A percentile compares a stretch with the other conserved stretches of the same genome.
Conservation (phyloP, 139 green algal genomes). For the Volvox africanus region DNA sequence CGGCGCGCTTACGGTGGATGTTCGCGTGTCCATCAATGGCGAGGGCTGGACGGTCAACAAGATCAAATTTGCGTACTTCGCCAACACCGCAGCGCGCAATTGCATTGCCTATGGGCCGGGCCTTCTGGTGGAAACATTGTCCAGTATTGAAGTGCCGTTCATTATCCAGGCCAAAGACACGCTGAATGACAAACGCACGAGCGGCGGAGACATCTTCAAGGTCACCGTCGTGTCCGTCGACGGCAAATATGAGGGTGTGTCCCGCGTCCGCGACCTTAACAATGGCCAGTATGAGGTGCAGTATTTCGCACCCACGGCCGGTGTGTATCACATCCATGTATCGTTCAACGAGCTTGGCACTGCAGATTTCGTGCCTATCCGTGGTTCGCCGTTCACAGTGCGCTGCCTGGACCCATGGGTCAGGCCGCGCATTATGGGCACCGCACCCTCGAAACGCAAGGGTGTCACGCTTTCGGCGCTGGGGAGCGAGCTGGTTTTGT, state of each 20-base stretch:
- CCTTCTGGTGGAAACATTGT: constrained; percentile 71
- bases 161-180: constrained; percentile 86
- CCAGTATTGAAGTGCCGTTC: constrained; percentile 85
- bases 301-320: constrained; percentile 70
- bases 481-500: constrained; percentile 76
- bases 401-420: constrained; percentile 76
- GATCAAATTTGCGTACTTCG: constrained; percentile 87
- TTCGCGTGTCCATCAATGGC: constrained; percentile 76
- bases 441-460: constrained; percentile 72
- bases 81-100: constrained; percentile 86
- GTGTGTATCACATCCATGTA: constrained; percentile 77
- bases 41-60: constrained; percentile 93
- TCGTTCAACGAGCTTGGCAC: constrained; percentile 76
- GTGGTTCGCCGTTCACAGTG: constrained; percentile 84
- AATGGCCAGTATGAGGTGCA: constrained; percentile 81
- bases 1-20: constrained; percentile 80
- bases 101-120: constrained; percentile 88
- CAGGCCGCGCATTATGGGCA: constrained; percentile 74
- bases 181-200: constrained; percentile 79
- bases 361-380: constrained; percentile 67
- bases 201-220: constrained; percentile 83
- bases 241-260: constrained; percentile 66
- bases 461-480: constrained; percentile 64
- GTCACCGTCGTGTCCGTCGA: constrained; percentile 69
- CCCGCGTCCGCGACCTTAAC: constrained; percentile 74